These are phyloP conservation scores for Pelargonium exstipulatum DNA, from an alignment of 441 rosid genomes.

Conservation along the genomic window DNA sequence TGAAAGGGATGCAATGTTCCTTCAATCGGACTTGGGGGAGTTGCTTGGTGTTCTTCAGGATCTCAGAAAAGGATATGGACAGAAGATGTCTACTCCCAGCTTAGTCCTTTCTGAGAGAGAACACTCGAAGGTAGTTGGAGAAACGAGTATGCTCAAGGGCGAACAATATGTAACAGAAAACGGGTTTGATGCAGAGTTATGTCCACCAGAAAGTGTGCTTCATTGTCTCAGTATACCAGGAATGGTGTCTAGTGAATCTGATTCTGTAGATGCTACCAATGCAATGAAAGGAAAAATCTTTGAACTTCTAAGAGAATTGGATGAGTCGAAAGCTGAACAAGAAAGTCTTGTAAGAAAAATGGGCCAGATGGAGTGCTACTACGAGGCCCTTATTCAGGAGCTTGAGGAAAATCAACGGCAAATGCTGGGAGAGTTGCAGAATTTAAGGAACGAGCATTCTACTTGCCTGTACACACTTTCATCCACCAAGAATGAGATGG, in stretches of 20 bases:
- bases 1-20: conserved; percentile 54
- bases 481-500: conserved; percentile 76
- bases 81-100: conserved; percentile 37
- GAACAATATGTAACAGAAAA: conserved; percentile 39
- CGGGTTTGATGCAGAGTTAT: conserved; percentile 57
- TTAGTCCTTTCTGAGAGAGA: conserved; percentile 37
- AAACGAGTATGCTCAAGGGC: conserved; percentile 34
- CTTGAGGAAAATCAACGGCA: conserved; percentile 97
- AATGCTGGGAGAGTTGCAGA: conserved; percentile 85
- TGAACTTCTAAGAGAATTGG: conserved; percentile 85
- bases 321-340: conserved; percentile 81
- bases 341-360: conserved; percentile 84
- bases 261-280: conserved; percentile 47
- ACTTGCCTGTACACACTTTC: conserved; percentile 63
- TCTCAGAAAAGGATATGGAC: conserved; percentile 65
- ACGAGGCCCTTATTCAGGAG: conserved; percentile 92
- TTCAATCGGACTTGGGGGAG: conserved; percentile 61
- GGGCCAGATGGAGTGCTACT: conserved; percentile 99
- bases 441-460: conserved; percentile 84
- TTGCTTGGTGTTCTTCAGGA: conserved; percentile 57
- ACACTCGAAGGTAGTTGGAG: conserved; percentile 32
- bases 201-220: conserved; percentile 79
- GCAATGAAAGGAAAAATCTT: conserved; percentile 71
- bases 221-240: conserved; percentile 60
- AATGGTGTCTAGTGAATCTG: conserved; percentile 53